Evolutionary conservation across 371 early-diverging fungal species (phyloP).

Genomic region (Lichtheimia ramosa): DNA sequence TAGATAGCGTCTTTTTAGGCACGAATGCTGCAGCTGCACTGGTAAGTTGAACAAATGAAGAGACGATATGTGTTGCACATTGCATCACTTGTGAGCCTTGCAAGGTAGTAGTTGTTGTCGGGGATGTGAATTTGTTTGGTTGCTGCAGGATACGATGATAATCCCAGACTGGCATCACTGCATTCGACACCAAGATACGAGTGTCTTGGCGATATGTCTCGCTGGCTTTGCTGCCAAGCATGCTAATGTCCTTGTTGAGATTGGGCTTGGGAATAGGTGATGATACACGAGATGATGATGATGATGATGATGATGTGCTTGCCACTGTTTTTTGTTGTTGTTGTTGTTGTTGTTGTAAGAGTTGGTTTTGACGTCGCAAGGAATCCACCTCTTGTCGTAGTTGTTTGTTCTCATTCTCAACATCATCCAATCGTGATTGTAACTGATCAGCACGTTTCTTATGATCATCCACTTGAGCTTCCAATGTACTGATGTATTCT

Average conservation of each 20-base stretch:
- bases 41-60: slow-evolving; percentile 27
- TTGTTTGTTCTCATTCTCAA: slow-evolving; percentile 60
- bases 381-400: slow-evolving; percentile 57
- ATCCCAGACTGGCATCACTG: slow-evolving; percentile 50
- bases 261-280: slow-evolving; percentile 40
- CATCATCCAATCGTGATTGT: slow-evolving; percentile 37
- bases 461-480: slow-evolving; percentile 75
- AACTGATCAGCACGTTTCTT: slow-evolving; percentile 58
- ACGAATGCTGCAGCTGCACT: slow-evolving; percentile 8
- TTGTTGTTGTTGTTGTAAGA: slow-evolving; percentile 20
- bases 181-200: slow-evolving; percentile 47
- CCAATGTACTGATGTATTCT: slow-evolving; percentile 84
- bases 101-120: background rate
- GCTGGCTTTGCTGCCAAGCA: slow-evolving; percentile 43
- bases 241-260: slow-evolving; percentile 48
- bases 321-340: slow-evolving; percentile 1
- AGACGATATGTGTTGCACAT: slow-evolving; percentile 29
- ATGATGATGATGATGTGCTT: slow-evolving; percentile 8
- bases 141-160: slow-evolving; percentile 29
- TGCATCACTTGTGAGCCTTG: slow-evolving; percentile 8
- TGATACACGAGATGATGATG: slow-evolving; percentile 33
- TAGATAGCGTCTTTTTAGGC: slow-evolving; percentile 2
- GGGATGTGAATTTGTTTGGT: background rate
- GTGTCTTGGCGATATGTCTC: slow-evolving; percentile 50
- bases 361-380: slow-evolving; percentile 42